Evolutionary conservation across 306 rosid genomes (phyloP).

Genomic region (Quercus aquifolioides): DNA sequence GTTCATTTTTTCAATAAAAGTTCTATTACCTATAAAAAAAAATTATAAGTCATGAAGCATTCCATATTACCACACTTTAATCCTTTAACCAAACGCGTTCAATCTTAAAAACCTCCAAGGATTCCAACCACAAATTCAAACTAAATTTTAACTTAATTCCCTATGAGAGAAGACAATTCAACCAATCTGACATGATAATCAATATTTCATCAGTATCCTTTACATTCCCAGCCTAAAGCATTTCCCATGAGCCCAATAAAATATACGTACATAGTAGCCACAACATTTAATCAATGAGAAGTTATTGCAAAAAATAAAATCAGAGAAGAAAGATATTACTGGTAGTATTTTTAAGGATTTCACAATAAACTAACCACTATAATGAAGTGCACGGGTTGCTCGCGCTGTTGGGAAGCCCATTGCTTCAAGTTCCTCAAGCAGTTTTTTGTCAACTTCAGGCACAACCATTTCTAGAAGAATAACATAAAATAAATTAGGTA

Average conservation of each 20-base stretch:
- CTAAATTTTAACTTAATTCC: not conserved
- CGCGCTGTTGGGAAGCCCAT: constrained; percentile 83
- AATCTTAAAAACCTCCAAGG: not conserved
- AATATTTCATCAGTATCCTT: not conserved
- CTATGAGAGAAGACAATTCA: not conserved
- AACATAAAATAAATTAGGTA: constrained; percentile 16
- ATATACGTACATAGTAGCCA: not conserved
- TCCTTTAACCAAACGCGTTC: not conserved
- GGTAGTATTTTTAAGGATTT: not conserved
- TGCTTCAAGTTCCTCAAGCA: constrained; percentile 82
- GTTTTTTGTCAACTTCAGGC: constrained; percentile 81
- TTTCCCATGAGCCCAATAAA: not conserved
- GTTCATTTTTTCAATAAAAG: too few species aligned
- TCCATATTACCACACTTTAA: not conserved
- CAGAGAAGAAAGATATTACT: not conserved
- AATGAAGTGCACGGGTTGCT: constrained; percentile 88
- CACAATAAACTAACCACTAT: constrained; percentile 47
- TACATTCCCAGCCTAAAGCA: not conserved
- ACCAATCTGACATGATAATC: not conserved
- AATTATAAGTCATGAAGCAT: not conserved
- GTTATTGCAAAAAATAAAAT: not conserved
- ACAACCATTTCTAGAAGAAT: constrained; percentile 74
- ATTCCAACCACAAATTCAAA: not conserved
- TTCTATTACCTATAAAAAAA: too few species aligned
- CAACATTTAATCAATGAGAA: not conserved